Evolutionary conservation across 2,329 filamentous ascomycete genomes (phyloP), one percentile per base, ranked within the genome.

Genomic region (Beauveria sp.): DNA sequence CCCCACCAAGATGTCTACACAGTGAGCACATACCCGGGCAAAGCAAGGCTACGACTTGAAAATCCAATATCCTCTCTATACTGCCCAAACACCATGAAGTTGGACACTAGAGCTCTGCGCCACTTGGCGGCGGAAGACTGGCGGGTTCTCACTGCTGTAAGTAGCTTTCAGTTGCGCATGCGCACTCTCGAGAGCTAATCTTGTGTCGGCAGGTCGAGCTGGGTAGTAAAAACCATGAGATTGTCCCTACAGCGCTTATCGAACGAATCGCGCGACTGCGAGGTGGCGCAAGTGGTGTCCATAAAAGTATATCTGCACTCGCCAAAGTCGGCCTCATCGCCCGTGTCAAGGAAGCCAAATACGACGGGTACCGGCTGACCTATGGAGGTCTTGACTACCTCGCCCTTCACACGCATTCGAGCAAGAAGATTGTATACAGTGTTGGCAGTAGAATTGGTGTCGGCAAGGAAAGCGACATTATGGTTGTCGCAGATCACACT

Each of bases 381-480:
- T 99, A 99, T 73, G 95, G 95, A 69, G 95, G 95, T 2, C 86
- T 98, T 53, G 95, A 99, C 78, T 99, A 99, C 75, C 86, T 99
- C n/a, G 91, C 95, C 18, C 82, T 99, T 59, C 92, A 98, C 76
- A 87, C 91, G 0, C 88, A 98, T 73, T 88, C 93, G 62, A 89
- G 90, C 68, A 82, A 86, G 66, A 88, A 89, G 67, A 84, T 83
- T 61, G 84, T 98, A 46, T 98, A 96, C 82, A 96, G 90, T 67
- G 91, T 98, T 4, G 95, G 95, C 58, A 95, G 89, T 74, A 90
- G 96, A 70, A 91, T 99, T 66, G 95, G 96, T 53, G 93, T 98
- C 3, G 95, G 95, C 59, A 99, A 99, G 74, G 95, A 99, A 77
- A 96, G 91, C 67, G 95, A 99, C 71, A 98, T 99, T 71, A 90